Conservation (phyloP, 1,284 basidiomycete species). For the Ganoderma meredithae region DNA sequence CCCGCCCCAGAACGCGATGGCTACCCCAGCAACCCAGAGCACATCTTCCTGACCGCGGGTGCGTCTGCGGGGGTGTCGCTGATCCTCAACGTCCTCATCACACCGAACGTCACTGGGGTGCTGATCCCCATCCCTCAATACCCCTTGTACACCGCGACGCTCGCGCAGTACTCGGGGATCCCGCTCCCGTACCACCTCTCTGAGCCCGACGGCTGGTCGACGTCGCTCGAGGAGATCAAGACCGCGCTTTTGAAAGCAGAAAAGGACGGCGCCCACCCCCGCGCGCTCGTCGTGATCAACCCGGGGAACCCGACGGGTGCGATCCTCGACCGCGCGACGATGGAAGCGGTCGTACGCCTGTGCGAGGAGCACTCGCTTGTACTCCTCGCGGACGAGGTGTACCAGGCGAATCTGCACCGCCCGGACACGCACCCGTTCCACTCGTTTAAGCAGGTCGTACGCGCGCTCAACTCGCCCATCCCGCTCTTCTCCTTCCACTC, state of each 20-base stretch:
- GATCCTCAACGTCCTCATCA: conserved; percentile 85
- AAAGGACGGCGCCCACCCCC: conserved; percentile 69
- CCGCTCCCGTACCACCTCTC: conserved; percentile 91
- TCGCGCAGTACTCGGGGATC: conserved; percentile 86
- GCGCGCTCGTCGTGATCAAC: conserved; percentile 94
- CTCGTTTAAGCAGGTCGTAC: conserved; percentile 90
- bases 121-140: conserved; percentile 99
- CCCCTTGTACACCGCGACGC: conserved; percentile 94
- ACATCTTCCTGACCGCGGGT: conserved; percentile 76
- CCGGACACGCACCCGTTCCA: conserved; percentile 76
- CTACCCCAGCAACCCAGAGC: conserved; percentile 77
- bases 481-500: conserved; percentile 95
- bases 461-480: conserved; percentile 66
- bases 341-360: conserved; percentile 77
- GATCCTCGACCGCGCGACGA: conserved; percentile 75
- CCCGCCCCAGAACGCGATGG: conserved; percentile 81
- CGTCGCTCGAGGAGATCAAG: conserved; percentile 78
- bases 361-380: conserved; percentile 89
- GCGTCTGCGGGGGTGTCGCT: conserved; percentile 94
- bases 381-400: conserved; percentile 94
- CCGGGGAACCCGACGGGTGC: conserved; percentile 96
- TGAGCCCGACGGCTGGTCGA: conserved; percentile 85
- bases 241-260: conserved; percentile 74
- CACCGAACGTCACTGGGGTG: conserved; percentile 73
- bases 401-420: conserved; percentile 91